Percentiles rank a stretch among this genome's conserved stretches.
phyloP scores from a whole-genome alignment of 2,329 filamentous ascomycete genomes.

The Monascus ruber region DNA sequence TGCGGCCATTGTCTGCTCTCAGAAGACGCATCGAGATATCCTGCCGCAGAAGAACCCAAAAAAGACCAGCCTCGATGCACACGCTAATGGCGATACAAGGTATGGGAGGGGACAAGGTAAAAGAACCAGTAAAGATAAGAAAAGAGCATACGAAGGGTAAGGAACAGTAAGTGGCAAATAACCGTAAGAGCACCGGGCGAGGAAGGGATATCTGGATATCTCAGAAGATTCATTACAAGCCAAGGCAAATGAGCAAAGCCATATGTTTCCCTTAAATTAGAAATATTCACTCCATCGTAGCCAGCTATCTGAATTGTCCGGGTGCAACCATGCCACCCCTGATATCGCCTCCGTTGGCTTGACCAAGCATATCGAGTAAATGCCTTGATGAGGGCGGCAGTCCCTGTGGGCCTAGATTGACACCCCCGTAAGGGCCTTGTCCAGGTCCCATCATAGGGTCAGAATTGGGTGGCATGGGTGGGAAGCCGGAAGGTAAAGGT shows the following conservation, averaged over 20 bases:
- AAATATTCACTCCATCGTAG: not conserved
- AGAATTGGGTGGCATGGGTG: conserved; percentile 27
- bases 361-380: conserved; percentile 34
- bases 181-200: not conserved
- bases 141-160: not conserved
- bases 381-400: conserved; percentile 28
- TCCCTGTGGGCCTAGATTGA: conserved; percentile 24
- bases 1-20: no score
- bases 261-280: not conserved
- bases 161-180: not conserved
- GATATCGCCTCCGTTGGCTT: conserved; percentile 21
- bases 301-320: conserved; percentile 22
- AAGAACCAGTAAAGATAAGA: not conserved
- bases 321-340: conserved; percentile 27
- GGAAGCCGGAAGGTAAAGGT: conserved; percentile 28
- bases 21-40: no score
- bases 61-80: not conserved
- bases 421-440: conserved; percentile 24
- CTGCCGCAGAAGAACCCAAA: not conserved
- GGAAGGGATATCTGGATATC: not conserved
- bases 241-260: not conserved
- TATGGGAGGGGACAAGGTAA: not conserved
- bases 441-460: conserved; percentile 28
- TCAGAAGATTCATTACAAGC: not conserved
- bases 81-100: not conserved